phyloP scores from a whole-genome alignment of 768 basidiomycete species.

The Astraeus odoratus region DNA sequence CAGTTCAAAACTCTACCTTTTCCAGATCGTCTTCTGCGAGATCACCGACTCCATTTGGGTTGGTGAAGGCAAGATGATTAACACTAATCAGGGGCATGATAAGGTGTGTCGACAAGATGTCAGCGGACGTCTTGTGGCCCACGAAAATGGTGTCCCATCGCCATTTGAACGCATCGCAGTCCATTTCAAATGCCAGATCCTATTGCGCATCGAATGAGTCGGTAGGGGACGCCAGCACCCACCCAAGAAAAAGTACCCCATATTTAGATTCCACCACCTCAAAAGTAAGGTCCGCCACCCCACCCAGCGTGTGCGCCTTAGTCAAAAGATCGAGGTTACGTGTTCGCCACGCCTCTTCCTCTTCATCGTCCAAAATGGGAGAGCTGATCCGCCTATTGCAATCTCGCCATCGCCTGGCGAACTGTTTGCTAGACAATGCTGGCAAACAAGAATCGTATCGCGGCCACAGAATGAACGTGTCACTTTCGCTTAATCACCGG shows the following conservation, averaged over 20 bases:
- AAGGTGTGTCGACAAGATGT: constrained; percentile 71
- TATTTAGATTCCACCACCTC: constrained; percentile 52
- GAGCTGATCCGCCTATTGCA: constrained; percentile 40
- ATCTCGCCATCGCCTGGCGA: constrained; percentile 65
- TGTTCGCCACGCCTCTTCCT: constrained; percentile 61
- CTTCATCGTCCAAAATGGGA: constrained; percentile 24
- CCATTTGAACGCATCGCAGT: constrained; percentile 62
- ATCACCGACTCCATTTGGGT: constrained; percentile 49
- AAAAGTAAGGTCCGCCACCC: constrained; percentile 49
- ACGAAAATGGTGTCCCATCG: constrained; percentile 69
- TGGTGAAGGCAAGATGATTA: constrained; percentile 61
- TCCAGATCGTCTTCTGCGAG: constrained; percentile 55
- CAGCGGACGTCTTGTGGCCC: constrained; percentile 59
- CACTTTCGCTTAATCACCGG: constrained; percentile 17
- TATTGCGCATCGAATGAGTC: constrained; percentile 24
- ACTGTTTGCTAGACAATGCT: constrained; percentile 51
- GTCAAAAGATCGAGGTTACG: constrained; percentile 48
- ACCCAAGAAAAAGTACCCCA: constrained; percentile 37
- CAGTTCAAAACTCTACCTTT: constrained; percentile 38
- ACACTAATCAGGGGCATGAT: constrained; percentile 70
- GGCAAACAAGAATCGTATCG: constrained; percentile 2
- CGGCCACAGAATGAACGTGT: constrained; percentile 7
- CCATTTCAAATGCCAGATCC: constrained; percentile 63
- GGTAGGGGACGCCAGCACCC: constrained; percentile 6
- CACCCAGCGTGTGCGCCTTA: constrained; percentile 56